Evolutionary conservation across 352 stramenopile genomes (phyloP).

Genomic region (Globisporangium echinulatum): DNA sequence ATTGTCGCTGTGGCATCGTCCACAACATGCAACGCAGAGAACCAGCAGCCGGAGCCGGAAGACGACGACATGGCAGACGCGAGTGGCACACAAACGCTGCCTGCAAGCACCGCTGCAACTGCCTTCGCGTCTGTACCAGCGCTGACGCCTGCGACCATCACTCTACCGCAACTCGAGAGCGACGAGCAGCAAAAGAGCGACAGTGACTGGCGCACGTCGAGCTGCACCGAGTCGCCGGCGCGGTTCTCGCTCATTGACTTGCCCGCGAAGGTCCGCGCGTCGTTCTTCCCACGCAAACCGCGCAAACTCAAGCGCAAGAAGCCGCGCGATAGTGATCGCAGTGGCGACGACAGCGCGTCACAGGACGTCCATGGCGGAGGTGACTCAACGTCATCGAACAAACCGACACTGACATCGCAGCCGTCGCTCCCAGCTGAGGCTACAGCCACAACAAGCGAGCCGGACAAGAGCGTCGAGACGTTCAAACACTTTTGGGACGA

Average conservation of each 20-base stretch:
- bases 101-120: background rate
- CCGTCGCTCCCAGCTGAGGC: slow-evolving; percentile 13
- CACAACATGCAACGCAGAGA: background rate
- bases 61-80: slow-evolving; percentile 1
- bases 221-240: slow-evolving; percentile 25
- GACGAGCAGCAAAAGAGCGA: slow-evolving; percentile 7
- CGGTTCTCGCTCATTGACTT: slow-evolving; percentile 44
- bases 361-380: slow-evolving; percentile 7
- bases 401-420: slow-evolving; percentile 20
- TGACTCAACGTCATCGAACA: slow-evolving; percentile 6
- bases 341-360: slow-evolving; percentile 1
- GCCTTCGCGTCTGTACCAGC: background rate
- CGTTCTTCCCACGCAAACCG: slow-evolving; percentile 27
- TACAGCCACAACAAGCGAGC: slow-evolving; percentile 1
- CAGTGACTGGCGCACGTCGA: slow-evolving; percentile 46
- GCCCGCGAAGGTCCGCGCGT: slow-evolving; percentile 33
- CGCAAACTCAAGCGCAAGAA: slow-evolving; percentile 26
- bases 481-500: slow-evolving; percentile 81
- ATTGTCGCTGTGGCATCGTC: too few species aligned
- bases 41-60: slow-evolving; percentile 5
- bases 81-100: background rate
- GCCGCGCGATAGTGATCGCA: background rate
- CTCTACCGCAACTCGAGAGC: slow-evolving; percentile 2
- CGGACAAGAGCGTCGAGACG: slow-evolving; percentile 42
- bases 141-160: background rate